Base-by-base conservation (phyloP, 2,329 filamentous ascomycete genomes). In the Trichoderma sp. region DNA sequence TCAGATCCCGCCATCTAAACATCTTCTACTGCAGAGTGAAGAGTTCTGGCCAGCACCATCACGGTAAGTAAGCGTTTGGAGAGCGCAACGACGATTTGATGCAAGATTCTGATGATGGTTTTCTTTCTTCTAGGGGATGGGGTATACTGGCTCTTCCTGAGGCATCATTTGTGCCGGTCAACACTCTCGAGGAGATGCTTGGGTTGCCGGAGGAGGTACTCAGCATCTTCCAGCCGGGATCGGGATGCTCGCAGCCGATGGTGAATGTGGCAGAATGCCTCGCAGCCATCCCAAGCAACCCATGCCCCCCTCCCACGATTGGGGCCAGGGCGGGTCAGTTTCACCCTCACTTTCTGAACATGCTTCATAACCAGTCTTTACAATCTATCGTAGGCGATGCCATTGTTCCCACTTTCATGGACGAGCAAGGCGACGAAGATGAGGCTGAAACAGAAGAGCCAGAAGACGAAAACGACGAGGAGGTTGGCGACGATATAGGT, bases 81-180 rank as follows among this genome's bases (percentile, higher is more conserved):
- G 27, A 17, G 17, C 29, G 27, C 37, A 37, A 22, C 22, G 19
- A 45, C 39, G 17, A 27, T 25, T 48, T 29, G 15, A 48, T 19
- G 19, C 22, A n/a, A 50, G 6, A 27, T 34, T 25, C 39, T 65
- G 52, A 48, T 56, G 17, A 19, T n/a, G 27, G 22, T 56, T 64
- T 35, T 53, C 7, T 64, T 42, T 35, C 15, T 54, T 61, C 25
- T 71, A 78, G 78, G 61, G 84, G 82, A 1, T 87, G 84, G 84
- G 83, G 84, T 7, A 78, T 86, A 10, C 73, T 85, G 48, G 78
- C 82, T 7, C 72, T 87, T 7, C 79, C 80, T 0, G 77, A 80
- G 37, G 79, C 76, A 61, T 79, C 77, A 68, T 86, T 86, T 70
- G 72, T 81, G 57, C 70, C 71, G 4, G 80, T 80, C 32, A 68